These are phyloP conservation scores for Kondoa malvinella DNA, from an alignment of 768 basidiomycete species.

Conservation along the genomic window DNA sequence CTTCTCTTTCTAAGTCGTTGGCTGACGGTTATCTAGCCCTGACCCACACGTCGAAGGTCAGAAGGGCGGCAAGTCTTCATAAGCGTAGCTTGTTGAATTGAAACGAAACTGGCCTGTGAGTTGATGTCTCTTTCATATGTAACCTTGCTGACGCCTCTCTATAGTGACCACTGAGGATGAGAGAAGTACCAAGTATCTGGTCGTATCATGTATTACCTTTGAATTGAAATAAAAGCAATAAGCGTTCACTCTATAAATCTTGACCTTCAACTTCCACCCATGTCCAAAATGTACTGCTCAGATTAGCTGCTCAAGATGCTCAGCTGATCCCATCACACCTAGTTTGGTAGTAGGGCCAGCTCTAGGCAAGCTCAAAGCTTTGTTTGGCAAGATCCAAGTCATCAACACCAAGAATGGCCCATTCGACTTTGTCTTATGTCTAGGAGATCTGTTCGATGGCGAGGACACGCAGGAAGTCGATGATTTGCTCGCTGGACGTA, in stretches of 20 bases:
- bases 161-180: too few species aligned
- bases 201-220: too few species aligned
- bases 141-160: too few species aligned
- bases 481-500: conserved; percentile 12
- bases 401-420: conserved; percentile 20
- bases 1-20: too few species aligned
- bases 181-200: too few species aligned
- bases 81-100: background rate
- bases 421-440: conserved; percentile 14
- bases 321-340: background rate
- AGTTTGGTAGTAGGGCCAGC: conserved; percentile 13
- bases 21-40: too few species aligned
- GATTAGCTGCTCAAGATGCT: background rate
- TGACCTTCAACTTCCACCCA: too few species aligned
- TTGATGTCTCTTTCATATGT: too few species aligned
- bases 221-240: too few species aligned
- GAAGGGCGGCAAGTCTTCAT: background rate
- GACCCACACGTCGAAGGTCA: background rate
- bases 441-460: conserved; percentile 16
- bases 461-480: conserved; percentile 14
- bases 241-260: too few species aligned
- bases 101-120: too few species aligned
- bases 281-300: background rate
- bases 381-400: conserved; percentile 9
- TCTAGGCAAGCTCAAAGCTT: conserved; percentile 5